Percentiles rank a stretch among this genome's conserved stretches.
These are phyloP conservation scores for Macrophomina pseudophaseolina DNA, from an alignment of 2,329 filamentous ascomycete genomes.

Conservation along the genomic window DNA sequence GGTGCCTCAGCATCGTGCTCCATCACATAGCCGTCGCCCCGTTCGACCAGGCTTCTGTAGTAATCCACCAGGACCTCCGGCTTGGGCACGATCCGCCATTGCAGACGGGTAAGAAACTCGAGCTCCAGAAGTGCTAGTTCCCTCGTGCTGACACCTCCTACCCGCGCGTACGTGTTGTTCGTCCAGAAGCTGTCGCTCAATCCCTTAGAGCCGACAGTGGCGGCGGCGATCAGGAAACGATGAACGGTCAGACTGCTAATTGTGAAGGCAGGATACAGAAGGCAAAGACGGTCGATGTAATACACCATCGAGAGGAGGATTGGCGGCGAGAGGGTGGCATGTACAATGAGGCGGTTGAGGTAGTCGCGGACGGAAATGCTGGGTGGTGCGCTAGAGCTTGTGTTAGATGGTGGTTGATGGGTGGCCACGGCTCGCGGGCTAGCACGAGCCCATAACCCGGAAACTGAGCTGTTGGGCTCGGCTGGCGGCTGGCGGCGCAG, in stretches of 20 bases:
- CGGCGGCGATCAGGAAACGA: slow-evolving; percentile 93
- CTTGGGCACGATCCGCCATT: slow-evolving; percentile 97
- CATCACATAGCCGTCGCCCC: slow-evolving; percentile 65
- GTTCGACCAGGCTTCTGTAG: slow-evolving; percentile 81
- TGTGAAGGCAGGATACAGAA: slow-evolving; percentile 90
- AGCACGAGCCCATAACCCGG: neutral
- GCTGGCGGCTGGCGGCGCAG: neutral
- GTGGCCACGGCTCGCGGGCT: neutral
- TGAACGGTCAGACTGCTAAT: slow-evolving; percentile 97
- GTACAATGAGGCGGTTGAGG: slow-evolving; percentile 86
- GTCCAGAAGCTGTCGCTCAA: slow-evolving; percentile 98
- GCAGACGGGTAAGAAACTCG: slow-evolving; percentile 88
- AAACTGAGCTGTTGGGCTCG: neutral
- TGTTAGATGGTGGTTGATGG: slow-evolving; percentile 22
- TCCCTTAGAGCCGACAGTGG: slow-evolving; percentile 94
- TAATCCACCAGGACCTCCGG: slow-evolving; percentile 93
- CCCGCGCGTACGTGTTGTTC: slow-evolving; percentile 92
- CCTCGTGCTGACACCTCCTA: slow-evolving; percentile 87
- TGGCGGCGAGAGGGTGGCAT: slow-evolving; percentile 90
- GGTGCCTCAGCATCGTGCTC: slow-evolving; percentile 29
- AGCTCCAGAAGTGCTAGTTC: slow-evolving; percentile 91
- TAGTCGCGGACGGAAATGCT: slow-evolving; percentile 96
- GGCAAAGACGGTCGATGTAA: slow-evolving; percentile 94
- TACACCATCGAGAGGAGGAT: slow-evolving; percentile 98
- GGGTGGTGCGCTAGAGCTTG: slow-evolving; percentile 66